phyloP scores from a whole-genome alignment of 2,329 filamentous ascomycete genomes.

The Cladophialophora yegresii region DNA sequence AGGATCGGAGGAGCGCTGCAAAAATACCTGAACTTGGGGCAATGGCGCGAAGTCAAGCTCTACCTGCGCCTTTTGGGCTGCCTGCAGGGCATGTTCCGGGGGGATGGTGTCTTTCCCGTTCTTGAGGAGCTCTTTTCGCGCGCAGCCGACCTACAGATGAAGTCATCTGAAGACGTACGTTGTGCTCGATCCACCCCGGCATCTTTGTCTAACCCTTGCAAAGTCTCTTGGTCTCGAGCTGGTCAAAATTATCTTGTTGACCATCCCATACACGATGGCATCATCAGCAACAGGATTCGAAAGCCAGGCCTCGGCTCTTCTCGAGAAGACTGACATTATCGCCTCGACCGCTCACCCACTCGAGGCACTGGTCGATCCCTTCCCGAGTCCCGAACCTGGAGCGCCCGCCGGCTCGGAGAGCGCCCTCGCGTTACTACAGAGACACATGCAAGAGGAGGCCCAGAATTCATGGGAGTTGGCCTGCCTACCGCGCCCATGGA shows the following conservation, averaged over 20 bases:
- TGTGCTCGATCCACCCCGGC: not conserved
- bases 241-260: constrained; percentile 93
- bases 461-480: constrained; percentile 72
- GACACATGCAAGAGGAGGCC: constrained; percentile 78
- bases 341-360: constrained; percentile 83
- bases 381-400: constrained; percentile 59
- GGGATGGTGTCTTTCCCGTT: constrained; percentile 80
- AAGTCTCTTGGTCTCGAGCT: constrained; percentile 73
- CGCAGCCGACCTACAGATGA: constrained; percentile 90
- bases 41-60: constrained; percentile 91
- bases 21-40: constrained; percentile 67
- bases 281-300: constrained; percentile 64
- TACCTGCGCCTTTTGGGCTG: constrained; percentile 86
- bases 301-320: constrained; percentile 72
- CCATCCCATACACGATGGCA: constrained; percentile 85
- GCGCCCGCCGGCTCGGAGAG: constrained; percentile 66
- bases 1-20: constrained; percentile 65
- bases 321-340: constrained; percentile 94
- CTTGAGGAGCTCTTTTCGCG: constrained; percentile 87
- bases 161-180: constrained; percentile 86
- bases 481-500: constrained; percentile 62
- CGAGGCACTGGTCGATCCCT: constrained; percentile 84
- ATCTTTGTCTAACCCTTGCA: constrained; percentile 33
- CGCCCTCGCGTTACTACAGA: constrained; percentile 78
- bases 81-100: constrained; percentile 75